These are phyloP conservation scores for Mycena galopus DNA, from an alignment of 768 basidiomycete species.

Conservation along the genomic window DNA sequence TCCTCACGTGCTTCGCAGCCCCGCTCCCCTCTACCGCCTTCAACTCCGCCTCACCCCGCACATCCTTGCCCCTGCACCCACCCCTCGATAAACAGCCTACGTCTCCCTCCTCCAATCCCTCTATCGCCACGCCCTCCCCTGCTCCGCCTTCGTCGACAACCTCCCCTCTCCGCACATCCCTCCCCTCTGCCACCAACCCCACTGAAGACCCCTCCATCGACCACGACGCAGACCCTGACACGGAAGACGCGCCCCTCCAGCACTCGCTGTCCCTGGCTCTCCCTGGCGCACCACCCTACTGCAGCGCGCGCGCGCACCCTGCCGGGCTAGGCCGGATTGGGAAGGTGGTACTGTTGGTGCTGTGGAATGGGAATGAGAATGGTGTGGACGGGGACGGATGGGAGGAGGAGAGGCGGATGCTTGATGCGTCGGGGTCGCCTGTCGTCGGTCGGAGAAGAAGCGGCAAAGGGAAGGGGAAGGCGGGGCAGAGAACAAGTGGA, in stretches of 20 bases:
- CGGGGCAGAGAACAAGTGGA: too few species aligned
- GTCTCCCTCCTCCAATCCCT: conserved; percentile 67
- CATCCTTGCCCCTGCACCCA: conserved; percentile 29
- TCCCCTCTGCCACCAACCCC: background rate
- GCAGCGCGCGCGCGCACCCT: conserved; percentile 62
- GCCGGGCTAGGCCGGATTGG: conserved; percentile 73
- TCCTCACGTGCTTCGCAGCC: conserved; percentile 34
- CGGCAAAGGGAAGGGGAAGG: too few species aligned
- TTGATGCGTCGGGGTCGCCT: background rate
- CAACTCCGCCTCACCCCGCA: conserved; percentile 15
- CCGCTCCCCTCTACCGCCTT: background rate
- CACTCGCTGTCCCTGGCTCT: conserved; percentile 32
- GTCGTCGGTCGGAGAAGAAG: background rate
- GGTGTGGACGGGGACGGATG: conserved; percentile 19
- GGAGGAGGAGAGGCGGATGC: conserved; percentile 16
- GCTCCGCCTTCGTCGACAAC: conserved; percentile 27
- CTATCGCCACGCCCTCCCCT: conserved; percentile 54
- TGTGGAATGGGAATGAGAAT: too few species aligned
- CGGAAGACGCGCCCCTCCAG: conserved; percentile 24
- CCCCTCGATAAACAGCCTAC: conserved; percentile 48
- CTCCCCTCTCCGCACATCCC: background rate
- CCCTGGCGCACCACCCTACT: conserved; percentile 67
- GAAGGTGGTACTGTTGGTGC: conserved; percentile 63
- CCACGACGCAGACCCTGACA: conserved; percentile 5
- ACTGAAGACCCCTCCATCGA: too few species aligned